Evolutionary conservation across 768 basidiomycete genomes (phyloP).

Genomic region (Russula earlei): DNA sequence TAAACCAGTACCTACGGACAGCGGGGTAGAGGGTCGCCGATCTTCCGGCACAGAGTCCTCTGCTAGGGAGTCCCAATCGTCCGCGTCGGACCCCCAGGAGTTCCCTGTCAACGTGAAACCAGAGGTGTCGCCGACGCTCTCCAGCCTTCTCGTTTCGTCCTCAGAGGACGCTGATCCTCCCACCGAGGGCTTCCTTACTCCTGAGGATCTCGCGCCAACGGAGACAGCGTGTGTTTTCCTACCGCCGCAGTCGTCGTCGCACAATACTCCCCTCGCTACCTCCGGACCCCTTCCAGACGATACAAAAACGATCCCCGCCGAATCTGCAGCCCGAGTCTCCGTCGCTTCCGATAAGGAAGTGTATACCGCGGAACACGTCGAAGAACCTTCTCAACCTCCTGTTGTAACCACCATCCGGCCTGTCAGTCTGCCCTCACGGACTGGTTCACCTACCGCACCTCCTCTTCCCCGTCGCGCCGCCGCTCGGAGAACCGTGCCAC

Average conservation of each 20-base stretch:
- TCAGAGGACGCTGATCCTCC: neutral
- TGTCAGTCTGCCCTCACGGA: slow-evolving; percentile 13
- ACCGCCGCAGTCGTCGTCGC: slow-evolving; percentile 24
- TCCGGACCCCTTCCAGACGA: slow-evolving; percentile 3
- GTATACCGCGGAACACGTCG: neutral
- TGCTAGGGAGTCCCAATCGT: neutral
- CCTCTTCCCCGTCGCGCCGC: slow-evolving; percentile 61
- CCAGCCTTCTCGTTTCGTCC: slow-evolving; percentile 9
- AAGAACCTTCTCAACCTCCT: neutral
- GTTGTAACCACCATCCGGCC: neutral
- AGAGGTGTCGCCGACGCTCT: slow-evolving; percentile 11
- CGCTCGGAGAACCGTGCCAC: slow-evolving; percentile 34
- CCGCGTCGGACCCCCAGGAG: neutral
- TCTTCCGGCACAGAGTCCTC: neutral
- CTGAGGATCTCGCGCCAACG: neutral
- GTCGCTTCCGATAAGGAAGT: neutral
- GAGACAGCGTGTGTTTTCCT: slow-evolving; percentile 5
- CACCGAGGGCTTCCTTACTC: slow-evolving; percentile 8
- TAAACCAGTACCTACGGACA: neutral
- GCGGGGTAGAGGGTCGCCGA: neutral
- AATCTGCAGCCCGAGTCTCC: neutral
- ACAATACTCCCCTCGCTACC: slow-evolving; percentile 23
- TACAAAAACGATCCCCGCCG: neutral
- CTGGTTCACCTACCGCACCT: slow-evolving; percentile 37
- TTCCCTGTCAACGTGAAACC: neutral